Percentiles rank a stretch among this genome's conserved stretches.
Evolutionary conservation across 768 basidiomycete genomes (phyloP).

Genomic region (Rhizopogon salebrosus): DNA sequence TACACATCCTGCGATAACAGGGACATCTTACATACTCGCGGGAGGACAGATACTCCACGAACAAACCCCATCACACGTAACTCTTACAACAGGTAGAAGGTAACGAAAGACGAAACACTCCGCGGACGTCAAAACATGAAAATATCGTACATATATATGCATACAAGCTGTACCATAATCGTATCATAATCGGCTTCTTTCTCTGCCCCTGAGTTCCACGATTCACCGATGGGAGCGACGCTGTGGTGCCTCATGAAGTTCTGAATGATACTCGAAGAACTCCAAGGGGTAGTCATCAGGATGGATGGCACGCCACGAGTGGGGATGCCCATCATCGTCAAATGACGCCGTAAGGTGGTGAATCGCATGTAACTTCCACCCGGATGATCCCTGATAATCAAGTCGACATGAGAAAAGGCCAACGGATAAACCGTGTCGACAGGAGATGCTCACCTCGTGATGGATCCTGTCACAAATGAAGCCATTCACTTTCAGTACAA

Average conservation of each 20-base stretch:
- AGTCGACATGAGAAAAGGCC: neutral
- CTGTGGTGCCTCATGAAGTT: neutral
- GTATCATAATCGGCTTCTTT: neutral
- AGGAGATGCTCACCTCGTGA: neutral
- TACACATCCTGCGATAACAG: neutral
- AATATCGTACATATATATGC: neutral
- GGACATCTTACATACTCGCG: neutral
- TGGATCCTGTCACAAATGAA: slow-evolving; percentile 1
- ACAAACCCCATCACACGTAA: slow-evolving; percentile 1
- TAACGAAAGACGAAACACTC: neutral
- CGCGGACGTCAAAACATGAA: neutral
- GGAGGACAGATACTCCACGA: neutral
- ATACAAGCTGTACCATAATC: neutral
- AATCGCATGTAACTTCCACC: neutral
- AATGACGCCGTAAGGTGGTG: neutral
- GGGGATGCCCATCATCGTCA: slow-evolving; percentile 43
- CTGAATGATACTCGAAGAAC: slow-evolving; percentile 18
- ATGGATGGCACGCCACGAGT: slow-evolving; percentile 64
- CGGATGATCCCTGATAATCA: neutral
- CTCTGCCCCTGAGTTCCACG: neutral
- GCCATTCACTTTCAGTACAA: neutral
- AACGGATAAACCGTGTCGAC: neutral
- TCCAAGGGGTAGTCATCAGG: slow-evolving; percentile 46
- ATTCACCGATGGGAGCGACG: neutral
- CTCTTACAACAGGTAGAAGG: neutral